Conservation (phyloP, 176 grass and related monocot genomes). For the Hordeum marinum region DNA sequence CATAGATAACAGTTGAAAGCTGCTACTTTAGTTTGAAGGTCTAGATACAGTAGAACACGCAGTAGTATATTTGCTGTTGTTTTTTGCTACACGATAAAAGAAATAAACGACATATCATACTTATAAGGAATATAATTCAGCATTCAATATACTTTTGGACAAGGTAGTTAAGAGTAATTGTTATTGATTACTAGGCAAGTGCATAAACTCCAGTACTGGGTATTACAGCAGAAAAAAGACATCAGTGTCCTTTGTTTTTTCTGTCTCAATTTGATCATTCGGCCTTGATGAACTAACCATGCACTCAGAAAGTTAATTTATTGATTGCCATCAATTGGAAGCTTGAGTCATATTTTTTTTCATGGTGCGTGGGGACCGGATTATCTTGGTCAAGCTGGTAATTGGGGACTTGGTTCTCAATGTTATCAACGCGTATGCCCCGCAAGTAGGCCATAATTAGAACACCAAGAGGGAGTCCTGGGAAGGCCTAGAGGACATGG, state of each 20-base stretch:
- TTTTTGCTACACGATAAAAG: background rate
- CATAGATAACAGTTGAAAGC: background rate
- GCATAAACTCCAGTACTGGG: background rate
- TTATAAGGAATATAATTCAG: background rate
- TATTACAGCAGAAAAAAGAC: background rate
- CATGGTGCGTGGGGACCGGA: background rate
- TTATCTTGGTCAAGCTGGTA: too few relatives aligned
- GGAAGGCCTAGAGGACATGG: too few relatives aligned
- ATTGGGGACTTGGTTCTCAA: too few relatives aligned
- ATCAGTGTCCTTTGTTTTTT: background rate
- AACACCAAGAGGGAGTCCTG: too few relatives aligned
- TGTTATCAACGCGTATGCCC: too few relatives aligned
- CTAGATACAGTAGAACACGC: background rate
- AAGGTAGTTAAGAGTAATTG: background rate
- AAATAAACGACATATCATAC: background rate
- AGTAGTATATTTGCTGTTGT: background rate
- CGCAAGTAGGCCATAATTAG: too few relatives aligned
- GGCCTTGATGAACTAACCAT: background rate
- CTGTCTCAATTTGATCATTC: background rate
- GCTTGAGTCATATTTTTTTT: background rate
- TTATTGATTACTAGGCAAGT: background rate
- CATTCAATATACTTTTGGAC: background rate
- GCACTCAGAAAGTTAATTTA: conserved; percentile 7
- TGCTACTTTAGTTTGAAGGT: conserved; percentile 23
- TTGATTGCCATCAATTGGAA: background rate